phyloP scores from a whole-genome alignment of 495 filamentous ascomycete genomes.

The Haplographium delicatum region DNA sequence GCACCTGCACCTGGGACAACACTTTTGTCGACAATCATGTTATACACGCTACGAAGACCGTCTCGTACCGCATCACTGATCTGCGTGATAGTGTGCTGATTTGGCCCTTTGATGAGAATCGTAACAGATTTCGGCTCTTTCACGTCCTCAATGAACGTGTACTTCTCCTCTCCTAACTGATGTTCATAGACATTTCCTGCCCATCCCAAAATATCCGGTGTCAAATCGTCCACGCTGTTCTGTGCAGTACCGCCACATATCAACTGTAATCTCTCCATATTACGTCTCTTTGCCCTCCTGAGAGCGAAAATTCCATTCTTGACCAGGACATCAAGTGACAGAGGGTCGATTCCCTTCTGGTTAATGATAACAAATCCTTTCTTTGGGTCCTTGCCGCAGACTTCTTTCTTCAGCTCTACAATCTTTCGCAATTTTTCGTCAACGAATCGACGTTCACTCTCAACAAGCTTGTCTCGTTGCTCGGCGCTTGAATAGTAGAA shows the following conservation, averaged over 20 bases:
- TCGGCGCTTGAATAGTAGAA: conserved; percentile 99
- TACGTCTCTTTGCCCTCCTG: conserved; percentile 89
- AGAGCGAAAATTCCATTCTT: conserved; percentile 98
- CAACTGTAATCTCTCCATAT: conserved; percentile 97
- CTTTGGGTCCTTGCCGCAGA: conserved; percentile 90
- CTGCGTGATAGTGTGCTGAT: conserved; percentile 91
- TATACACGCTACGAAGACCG: conserved; percentile 91
- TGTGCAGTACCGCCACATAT: conserved; percentile 86
- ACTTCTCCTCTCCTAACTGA: conserved; percentile 97
- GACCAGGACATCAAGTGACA: conserved; percentile 89
- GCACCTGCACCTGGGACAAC: conserved; percentile 94
- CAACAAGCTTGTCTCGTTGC: conserved; percentile 94
- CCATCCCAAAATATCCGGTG: conserved; percentile 88
- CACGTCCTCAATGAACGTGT: conserved; percentile 96
- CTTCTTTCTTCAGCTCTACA: conserved; percentile 95
- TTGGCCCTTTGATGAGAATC: conserved; percentile 94
- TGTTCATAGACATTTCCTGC: conserved; percentile 96
- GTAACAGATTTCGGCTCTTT: conserved; percentile 99
- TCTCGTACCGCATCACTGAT: conserved; percentile 97
- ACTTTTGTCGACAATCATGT: conserved; percentile 94
- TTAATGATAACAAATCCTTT: conserved; percentile 98
- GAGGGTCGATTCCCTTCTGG: conserved; percentile 97
- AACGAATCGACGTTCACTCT: conserved; percentile 92
- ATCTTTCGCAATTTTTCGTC: conserved; percentile 97
- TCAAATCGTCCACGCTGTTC: conserved; percentile 93